Conservation (phyloP, 345 rosid genomes). For the Gossypioides kirkii region DNA sequence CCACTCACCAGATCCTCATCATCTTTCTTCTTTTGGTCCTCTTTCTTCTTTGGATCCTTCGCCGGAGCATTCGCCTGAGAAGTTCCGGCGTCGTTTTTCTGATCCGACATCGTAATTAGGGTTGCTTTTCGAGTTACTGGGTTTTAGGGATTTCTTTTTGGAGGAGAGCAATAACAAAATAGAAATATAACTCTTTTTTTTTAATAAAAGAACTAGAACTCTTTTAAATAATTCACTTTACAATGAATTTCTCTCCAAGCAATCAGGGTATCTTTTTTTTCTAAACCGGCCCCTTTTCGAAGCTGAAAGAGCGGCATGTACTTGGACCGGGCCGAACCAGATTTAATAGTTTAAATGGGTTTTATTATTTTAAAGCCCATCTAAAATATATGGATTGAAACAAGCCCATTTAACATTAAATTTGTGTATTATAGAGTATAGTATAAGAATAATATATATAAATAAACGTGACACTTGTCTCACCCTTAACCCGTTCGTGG, state of each 20-base stretch:
- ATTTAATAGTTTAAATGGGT: too few relatives aligned
- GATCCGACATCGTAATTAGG: conserved; percentile 35
- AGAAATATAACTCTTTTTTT: background rate
- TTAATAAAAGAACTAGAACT: too few relatives aligned
- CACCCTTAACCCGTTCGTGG: accelerated
- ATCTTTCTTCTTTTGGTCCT: conserved; percentile 48
- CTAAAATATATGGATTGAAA: too few relatives aligned
- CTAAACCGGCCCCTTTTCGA: too few relatives aligned
- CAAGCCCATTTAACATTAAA: too few relatives aligned
- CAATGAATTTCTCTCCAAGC: background rate
- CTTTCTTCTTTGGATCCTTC: conserved; percentile 83
- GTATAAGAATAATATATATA: too few relatives aligned
- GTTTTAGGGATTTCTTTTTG: background rate
- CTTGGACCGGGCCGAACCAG: too few relatives aligned
- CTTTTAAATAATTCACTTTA: too few relatives aligned
- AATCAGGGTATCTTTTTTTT: background rate
- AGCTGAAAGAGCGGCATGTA: too few relatives aligned
- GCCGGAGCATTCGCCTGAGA: conserved; percentile 59
- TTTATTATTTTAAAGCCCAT: too few relatives aligned
- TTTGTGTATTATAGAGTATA: too few relatives aligned
- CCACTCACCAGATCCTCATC: conserved; percentile 80
- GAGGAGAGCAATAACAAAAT: background rate
- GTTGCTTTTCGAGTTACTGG: conserved; percentile 10
- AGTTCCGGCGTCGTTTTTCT: conserved; percentile 42
- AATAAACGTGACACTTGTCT: too few relatives aligned